These are phyloP conservation scores for Paecilomyces niveus DNA, from an alignment of 2,329 filamentous ascomycete species.

Conservation along the genomic window DNA sequence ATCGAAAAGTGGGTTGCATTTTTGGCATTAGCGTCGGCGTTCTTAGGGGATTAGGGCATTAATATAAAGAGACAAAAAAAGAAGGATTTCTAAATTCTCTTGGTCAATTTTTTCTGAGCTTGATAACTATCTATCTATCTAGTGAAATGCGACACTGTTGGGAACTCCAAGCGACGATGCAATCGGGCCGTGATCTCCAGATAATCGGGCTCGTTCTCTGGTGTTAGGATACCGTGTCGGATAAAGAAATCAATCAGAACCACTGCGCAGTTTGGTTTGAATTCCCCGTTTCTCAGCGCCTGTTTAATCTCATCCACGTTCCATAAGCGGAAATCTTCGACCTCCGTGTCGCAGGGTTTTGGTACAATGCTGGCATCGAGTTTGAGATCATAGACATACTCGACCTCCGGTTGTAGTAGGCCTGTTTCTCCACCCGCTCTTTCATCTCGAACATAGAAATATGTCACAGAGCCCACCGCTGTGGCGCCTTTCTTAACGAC, in stretches of 20 bases:
- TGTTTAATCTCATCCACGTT: constrained; percentile 67
- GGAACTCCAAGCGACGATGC: constrained; percentile 76
- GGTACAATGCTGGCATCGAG: constrained; percentile 62
- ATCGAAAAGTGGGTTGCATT: constrained; percentile 2
- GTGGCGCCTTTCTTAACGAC: constrained; percentile 57
- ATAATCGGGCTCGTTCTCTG: constrained; percentile 71
- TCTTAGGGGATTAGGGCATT: constrained; percentile 9
- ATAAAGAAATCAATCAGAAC: constrained; percentile 86
- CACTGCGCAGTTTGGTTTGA: constrained; percentile 88
- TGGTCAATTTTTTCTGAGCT: not conserved
- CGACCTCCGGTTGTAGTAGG: constrained; percentile 80
- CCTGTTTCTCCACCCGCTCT: constrained; percentile 72
- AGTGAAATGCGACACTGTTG: constrained; percentile 45
- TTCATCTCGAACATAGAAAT: constrained; percentile 72
- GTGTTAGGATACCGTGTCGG: constrained; percentile 71
- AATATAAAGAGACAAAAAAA: constrained; percentile 11
- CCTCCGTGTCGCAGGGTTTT: constrained; percentile 78
- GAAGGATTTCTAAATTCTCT: constrained; percentile 16
- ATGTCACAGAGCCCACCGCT: constrained; percentile 66
- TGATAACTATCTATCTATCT: constrained; percentile 6
- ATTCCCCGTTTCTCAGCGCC: constrained; percentile 64
- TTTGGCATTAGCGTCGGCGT: constrained; percentile 35
- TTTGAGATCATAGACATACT: constrained; percentile 87
- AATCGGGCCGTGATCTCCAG: constrained; percentile 67
- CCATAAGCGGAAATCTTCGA: constrained; percentile 74